Base-by-base conservation (phyloP, 495 filamentous ascomycete species). In the Penicillium dipodomyicola region DNA sequence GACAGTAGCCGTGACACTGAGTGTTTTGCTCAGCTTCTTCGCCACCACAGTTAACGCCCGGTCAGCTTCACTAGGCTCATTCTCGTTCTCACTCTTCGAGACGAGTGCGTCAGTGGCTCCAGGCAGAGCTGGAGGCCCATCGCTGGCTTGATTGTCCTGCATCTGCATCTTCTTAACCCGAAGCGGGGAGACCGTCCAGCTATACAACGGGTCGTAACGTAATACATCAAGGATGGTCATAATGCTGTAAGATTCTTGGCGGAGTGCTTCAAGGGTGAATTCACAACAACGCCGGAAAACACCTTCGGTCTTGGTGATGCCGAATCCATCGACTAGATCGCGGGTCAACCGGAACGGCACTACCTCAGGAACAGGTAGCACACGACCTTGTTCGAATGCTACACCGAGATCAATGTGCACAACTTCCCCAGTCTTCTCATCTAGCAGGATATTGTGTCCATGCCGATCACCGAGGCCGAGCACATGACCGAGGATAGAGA, bases 331-430 rank as follows among this genome's bases (percentile, higher is more conserved):
- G 12, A 97, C 91, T 29, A 98, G 84, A 68, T 98, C 94, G 22
- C 94, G 81, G n/a, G 94, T 97, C 56, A 98, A 72, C 4, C 94
- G 83, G 77, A 98, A 98, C 0, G 94, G 94, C 0, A 98, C 93
- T 0, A 96, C 86, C 73, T 98, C 94, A 0, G 94, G 95, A 0
- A 97, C 86, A 0, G 92, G 94, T 0, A 98, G 77, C 11, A 98
- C 83, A 19, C 93, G 89, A n/a, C 95, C 94, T 56, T 86, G 89
- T 65, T 98, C 94, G 64, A 98, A 98, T 1, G 92, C 92, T 17
- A 98, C 89, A 39, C 94, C 94, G 8, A 98, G 82, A 68, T 98
- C 94, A 54, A 98, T 98, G 65, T 98, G 94, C 1, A 98, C 88
- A 6, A 92, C 92, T 71, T 98, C 94, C 22, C 94, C 94, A 15